phyloP scores from a whole-genome alignment of 345 rosid species.

The Pugionium cornutum region DNA sequence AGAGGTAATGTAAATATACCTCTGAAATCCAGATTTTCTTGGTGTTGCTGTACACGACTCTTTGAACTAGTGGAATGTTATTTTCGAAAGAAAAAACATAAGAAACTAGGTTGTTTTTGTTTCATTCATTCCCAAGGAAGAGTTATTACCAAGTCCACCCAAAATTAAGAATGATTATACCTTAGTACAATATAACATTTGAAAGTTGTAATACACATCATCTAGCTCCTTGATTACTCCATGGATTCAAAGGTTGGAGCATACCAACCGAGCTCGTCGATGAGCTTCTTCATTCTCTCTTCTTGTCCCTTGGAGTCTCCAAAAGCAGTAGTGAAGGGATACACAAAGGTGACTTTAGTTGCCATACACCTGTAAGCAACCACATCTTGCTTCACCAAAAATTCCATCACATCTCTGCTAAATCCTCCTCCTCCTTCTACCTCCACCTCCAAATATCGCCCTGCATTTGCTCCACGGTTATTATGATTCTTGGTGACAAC shows the following conservation, averaged over 20 bases:
- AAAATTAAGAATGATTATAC: no score
- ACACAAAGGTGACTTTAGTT: slow-evolving; percentile 74
- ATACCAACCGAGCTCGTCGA: slow-evolving; percentile 74
- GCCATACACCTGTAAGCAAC: slow-evolving; percentile 79
- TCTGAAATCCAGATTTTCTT: no score
- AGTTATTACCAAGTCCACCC: no score
- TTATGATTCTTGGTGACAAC: not conserved
- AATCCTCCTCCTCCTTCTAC: slow-evolving; percentile 84
- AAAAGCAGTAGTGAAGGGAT: slow-evolving; percentile 88
- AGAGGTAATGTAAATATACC: no score
- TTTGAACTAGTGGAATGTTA: no score
- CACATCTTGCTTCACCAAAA: slow-evolving; percentile 75
- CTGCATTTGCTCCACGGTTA: slow-evolving; percentile 37
- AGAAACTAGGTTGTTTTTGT: no score
- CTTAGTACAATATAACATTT: not conserved
- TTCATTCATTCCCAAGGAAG: no score
- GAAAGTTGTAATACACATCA: slow-evolving; percentile 4
- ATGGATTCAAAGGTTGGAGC: slow-evolving; percentile 79
- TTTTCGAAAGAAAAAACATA: no score
- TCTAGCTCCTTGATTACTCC: slow-evolving; percentile 39
- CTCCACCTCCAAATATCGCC: slow-evolving; percentile 73
- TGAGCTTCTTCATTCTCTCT: slow-evolving; percentile 69
- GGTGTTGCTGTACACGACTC: no score
- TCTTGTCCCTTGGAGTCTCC: slow-evolving; percentile 88
- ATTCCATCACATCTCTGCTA: slow-evolving; percentile 74